These are phyloP conservation scores for Marasmius fiardii DNA, from an alignment of 1,284 basidiomycete species.

Conservation along the genomic window DNA sequence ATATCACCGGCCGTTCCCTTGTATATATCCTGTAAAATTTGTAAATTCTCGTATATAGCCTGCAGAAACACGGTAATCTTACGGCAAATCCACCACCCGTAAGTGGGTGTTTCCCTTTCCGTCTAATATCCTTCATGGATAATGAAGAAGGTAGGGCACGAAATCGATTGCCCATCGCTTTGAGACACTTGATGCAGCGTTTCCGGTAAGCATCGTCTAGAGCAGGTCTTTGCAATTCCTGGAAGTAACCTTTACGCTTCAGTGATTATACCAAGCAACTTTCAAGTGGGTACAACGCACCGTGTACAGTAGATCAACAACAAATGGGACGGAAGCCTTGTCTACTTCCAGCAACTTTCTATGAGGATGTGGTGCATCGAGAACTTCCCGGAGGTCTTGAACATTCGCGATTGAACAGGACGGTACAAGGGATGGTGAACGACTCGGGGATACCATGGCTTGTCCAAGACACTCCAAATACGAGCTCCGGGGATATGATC, in stretches of 20 bases:
- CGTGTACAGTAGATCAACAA: background rate
- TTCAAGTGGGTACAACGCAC: background rate
- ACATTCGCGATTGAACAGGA: background rate
- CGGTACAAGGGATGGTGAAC: no score
- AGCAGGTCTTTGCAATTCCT: background rate
- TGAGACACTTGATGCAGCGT: background rate
- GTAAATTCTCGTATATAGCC: no score
- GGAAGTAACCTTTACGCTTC: background rate
- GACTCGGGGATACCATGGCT: no score
- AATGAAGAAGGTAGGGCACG: background rate
- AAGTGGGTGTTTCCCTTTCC: background rate
- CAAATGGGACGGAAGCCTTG: background rate
- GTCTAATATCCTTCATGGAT: background rate
- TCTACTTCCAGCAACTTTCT: no score
- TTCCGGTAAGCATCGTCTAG: background rate
- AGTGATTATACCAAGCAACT: background rate
- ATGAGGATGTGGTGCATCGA: background rate
- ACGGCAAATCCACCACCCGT: background rate
- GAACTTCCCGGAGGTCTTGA: background rate
- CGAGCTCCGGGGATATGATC: no score
- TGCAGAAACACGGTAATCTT: background rate
- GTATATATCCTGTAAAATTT: conserved; percentile 10
- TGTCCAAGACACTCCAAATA: no score
- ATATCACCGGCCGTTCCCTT: background rate
- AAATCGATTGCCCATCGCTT: background rate